Conservation (phyloP, 768 basidiomycete species). For the Lactarius pseudohatsudake region DNA sequence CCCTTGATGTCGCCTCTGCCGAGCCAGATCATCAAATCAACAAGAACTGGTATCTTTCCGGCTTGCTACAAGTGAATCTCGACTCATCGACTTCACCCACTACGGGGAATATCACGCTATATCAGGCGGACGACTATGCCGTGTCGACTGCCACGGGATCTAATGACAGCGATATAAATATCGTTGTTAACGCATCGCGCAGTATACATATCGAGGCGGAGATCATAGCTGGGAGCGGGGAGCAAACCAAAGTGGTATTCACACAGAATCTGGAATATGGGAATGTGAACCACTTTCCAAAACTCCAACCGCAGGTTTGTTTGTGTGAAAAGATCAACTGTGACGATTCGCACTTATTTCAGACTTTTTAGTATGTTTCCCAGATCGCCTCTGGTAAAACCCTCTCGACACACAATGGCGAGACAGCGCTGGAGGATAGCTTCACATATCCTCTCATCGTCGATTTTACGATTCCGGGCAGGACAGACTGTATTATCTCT, state of each 20-base stretch:
- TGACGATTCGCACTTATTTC: not conserved
- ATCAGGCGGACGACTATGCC: constrained; percentile 61
- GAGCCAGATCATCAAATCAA: constrained; percentile 62
- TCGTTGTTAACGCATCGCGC: no score
- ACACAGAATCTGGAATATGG: constrained; percentile 58
- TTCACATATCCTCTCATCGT: constrained; percentile 50
- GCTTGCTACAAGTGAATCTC: constrained; percentile 61
- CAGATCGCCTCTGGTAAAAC: constrained; percentile 48
- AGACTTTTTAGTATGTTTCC: constrained; percentile 40
- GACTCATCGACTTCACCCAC: constrained; percentile 64
- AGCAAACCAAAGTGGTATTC: constrained; percentile 53
- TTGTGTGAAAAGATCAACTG: not conserved
- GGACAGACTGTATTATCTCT: constrained; percentile 33
- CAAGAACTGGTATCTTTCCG: constrained; percentile 79
- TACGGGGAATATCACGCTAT: constrained; percentile 62
- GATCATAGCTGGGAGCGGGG: constrained; percentile 69
- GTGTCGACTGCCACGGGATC: constrained; percentile 43
- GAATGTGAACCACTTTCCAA: constrained; percentile 57
- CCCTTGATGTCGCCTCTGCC: constrained; percentile 71
- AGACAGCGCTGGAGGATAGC: constrained; percentile 44
- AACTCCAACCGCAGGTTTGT: constrained; percentile 43
- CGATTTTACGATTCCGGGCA: constrained; percentile 35
- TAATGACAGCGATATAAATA: constrained; percentile 39
- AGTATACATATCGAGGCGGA: constrained; percentile 50
- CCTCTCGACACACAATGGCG: constrained; percentile 51